Percentiles rank a stretch among this genome's conserved stretches.
Evolutionary conservation across 2,329 filamentous ascomycete species (phyloP).

Genomic region (Aureobasidium sp.): DNA sequence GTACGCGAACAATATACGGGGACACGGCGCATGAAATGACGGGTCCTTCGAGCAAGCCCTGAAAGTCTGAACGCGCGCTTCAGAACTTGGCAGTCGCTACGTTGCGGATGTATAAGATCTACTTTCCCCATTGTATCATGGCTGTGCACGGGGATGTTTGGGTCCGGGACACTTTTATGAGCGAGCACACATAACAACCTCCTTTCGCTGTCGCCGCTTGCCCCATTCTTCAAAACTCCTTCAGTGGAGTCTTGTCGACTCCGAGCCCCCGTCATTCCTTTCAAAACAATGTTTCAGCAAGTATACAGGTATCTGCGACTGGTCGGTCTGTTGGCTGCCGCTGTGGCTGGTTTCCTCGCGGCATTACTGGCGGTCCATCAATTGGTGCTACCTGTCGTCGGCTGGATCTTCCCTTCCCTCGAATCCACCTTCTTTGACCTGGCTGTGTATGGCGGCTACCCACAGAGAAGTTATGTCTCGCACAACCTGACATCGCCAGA

Average conservation of each 20-base stretch:
- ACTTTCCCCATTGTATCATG: conserved; percentile 9
- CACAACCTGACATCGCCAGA: conserved; percentile 26
- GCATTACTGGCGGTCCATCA: conserved; percentile 24
- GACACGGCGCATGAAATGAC: background rate
- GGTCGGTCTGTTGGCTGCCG: background rate
- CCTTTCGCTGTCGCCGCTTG: background rate
- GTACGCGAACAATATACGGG: background rate
- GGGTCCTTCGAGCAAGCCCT: too few relatives aligned
- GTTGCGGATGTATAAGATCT: conserved; percentile 9
- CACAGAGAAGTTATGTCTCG: conserved; percentile 23
- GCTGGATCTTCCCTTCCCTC: conserved; percentile 25
- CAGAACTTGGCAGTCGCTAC: conserved; percentile 10
- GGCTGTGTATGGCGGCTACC: conserved; percentile 29
- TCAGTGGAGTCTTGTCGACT: conserved; percentile 3
- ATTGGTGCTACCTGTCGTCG: conserved; percentile 26
- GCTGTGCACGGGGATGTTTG: conserved; percentile 13
- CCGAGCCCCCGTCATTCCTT: background rate
- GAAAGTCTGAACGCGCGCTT: background rate
- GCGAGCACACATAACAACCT: background rate
- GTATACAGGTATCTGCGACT: background rate
- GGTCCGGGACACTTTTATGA: background rate
- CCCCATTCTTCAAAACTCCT: conserved; percentile 7
- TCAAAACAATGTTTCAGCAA: conserved; percentile 9
- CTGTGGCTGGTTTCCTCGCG: conserved; percentile 14
- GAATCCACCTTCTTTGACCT: conserved; percentile 28